Evolutionary conservation across 176 grass and related monocot species (phyloP), one percentile per base, ranked within the genome.

Genomic region (Neostapfia colusana): DNA sequence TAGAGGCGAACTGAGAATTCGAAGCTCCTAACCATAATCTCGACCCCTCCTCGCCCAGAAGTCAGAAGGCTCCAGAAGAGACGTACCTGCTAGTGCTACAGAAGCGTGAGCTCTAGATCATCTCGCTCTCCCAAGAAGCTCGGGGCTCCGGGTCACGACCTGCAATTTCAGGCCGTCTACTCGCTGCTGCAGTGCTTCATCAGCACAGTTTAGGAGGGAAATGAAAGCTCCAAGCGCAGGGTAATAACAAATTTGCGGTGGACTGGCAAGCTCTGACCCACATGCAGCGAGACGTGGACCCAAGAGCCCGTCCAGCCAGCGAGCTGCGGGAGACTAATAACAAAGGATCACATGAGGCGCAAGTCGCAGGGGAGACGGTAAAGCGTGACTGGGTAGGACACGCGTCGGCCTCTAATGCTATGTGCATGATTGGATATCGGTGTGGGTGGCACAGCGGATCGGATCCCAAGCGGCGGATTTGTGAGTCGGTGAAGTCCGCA

Each of bases 401-500:
- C 77, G 51, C 53, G 84, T 34, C 14, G 18, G 0, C 0, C 4
- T 16, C 0, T 7, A 0, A 6, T 11, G 16, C 0, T 13, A 15
- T 12, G 21, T 41, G 54, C 20, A 6, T 10, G 1, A 0, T 2
- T 7, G 18, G 24, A 3, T 0, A 1, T 5, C 23, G 13, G 7
- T 14, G 20, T 43, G 3, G 43, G 44, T 9, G 20, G 36, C 2
- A 8, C 64, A 63, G 36, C 2, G 63, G 78, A 86, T 86, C 42
- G 0, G 25, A 24, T 28, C 18, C 0, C 17, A 0, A 18, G 56
- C 18, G 6, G 10, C 72, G 71, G 84, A 86, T 50, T 76, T 65
- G 72, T 81, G 23, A 17, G 67, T 49, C 4, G 7, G 25, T 86
- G 12, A 74, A 85, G 61, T 79, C 83, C 76, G 67, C 26, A 65